These are phyloP conservation scores for Plantago elongata DNA, from an alignment of 257 asterid species.

Conservation along the genomic window DNA sequence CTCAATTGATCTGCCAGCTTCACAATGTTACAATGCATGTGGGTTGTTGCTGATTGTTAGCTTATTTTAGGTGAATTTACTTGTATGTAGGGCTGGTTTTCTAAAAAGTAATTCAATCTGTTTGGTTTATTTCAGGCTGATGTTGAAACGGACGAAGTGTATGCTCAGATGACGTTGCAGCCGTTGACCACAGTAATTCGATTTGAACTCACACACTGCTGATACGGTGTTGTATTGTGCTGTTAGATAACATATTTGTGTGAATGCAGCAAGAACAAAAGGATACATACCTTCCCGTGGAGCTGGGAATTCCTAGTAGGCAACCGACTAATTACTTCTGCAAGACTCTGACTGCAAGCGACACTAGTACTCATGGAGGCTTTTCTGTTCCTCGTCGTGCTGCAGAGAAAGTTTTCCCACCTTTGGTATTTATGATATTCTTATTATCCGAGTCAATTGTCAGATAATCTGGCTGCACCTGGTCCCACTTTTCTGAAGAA, in stretches of 20 bases:
- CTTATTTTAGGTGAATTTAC: conserved; percentile 4
- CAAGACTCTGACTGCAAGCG: conserved; percentile 96
- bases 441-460: conserved; percentile 16
- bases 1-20: conserved; percentile 96
- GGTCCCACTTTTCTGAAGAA: neutral
- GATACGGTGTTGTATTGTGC: conserved; percentile 8
- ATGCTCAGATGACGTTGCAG: conserved; percentile 97
- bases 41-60: conserved; percentile 35
- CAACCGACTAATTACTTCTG: conserved; percentile 94
- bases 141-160: conserved; percentile 95
- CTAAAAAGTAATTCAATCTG: conserved; percentile 6
- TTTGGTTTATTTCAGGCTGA: conserved; percentile 71
- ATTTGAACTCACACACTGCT: conserved; percentile 7
- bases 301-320: conserved; percentile 78
- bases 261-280: conserved; percentile 83
- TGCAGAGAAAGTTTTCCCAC: conserved; percentile 99
- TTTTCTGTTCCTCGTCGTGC: conserved; percentile 99
- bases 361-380: conserved; percentile 96
- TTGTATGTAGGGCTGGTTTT: conserved; percentile 8
- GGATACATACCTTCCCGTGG: conserved; percentile 81
- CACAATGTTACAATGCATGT: conserved; percentile 98
- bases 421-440: conserved; percentile 49
- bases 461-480: neutral
- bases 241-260: conserved; percentile 13
- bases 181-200: conserved; percentile 71